Base-by-base conservation (phyloP, 1,284 basidiomycete genomes). In the Cryptococcus sp. region DNA sequence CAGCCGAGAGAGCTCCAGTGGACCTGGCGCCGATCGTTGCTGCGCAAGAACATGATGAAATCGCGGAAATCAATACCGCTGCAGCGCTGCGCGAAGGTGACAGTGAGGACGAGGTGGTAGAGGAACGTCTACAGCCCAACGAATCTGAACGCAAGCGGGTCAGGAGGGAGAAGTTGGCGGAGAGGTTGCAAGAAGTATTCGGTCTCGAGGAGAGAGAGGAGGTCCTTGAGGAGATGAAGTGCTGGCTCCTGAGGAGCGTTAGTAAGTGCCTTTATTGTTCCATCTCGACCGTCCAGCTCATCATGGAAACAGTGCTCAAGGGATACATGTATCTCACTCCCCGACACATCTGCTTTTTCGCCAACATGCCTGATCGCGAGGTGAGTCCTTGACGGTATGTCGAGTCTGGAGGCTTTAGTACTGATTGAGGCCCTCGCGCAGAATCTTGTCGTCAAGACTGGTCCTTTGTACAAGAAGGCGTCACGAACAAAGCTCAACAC, bases 271-370 rank as follows among this genome's bases (percentile, higher is more conserved):
- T 47, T 20, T 8, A 35, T 19, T 11, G 35, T 55, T 5, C 10
- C 16, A 56, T 20, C 23, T 17, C 10, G 5, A 20, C 17, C 13
- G 11, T 49, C 8, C 10, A 19, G 48, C 50, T 59, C 42, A 65
- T 57, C 25, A 61, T 25, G 31, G 31, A 45, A 22, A 3, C 57
- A 93, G 90, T 98, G 68, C 83, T 99, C 20, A 93, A 98, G 79
- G 94, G 94, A 17, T 96, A 95, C 75, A 90, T 98, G 85, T 99
- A 95, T 76, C 82, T 98, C 47, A 97, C 95, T 1, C 89, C 89
- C 65, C 86, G 87, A 4, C 90, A 95, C 71, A 78, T 98, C 25
- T 97, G 94, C 80, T 99, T 98, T 81, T 98, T 97, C 75, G 95
- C 95, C 0, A 93, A 95, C 74, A 88, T 99, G 84, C 90, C 91